phyloP scores from a whole-genome alignment of 1,284 basidiomycete species.

The Tilletia indica region DNA sequence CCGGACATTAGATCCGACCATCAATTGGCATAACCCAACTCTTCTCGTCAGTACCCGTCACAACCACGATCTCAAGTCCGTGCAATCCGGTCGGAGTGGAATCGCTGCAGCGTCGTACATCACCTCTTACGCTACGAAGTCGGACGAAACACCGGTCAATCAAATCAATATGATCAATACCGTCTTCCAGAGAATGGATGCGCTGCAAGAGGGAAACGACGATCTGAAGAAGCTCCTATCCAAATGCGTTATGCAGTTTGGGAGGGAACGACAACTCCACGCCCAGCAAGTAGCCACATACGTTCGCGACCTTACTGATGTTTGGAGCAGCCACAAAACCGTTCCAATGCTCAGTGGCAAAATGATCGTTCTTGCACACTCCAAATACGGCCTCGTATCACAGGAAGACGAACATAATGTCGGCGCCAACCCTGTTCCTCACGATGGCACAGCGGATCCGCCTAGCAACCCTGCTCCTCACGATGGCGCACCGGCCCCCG shows the following conservation, averaged over 20 bases:
- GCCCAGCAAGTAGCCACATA: no score
- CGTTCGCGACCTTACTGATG: background rate
- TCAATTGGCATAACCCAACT: background rate
- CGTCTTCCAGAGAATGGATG: background rate
- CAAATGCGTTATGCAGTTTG: conserved; percentile 7
- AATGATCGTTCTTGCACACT: background rate
- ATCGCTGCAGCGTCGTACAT: background rate
- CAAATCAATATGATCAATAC: background rate
- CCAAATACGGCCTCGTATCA: background rate
- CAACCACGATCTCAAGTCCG: background rate
- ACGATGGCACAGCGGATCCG: no score
- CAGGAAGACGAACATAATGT: no score
- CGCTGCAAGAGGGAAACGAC: background rate
- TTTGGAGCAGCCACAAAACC: background rate
- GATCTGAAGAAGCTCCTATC: background rate
- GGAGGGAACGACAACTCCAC: background rate
- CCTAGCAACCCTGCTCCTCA: no score
- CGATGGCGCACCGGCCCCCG: no score
- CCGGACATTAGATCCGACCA: background rate
- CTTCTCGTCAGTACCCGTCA: background rate
- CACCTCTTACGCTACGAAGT: background rate
- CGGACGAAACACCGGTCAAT: background rate
- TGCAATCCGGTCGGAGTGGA: background rate
- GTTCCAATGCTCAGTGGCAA: background rate
- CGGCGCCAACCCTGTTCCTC: no score